phyloP scores from a whole-genome alignment of 169 alveolate species.

The Plasmodium inui region DNA sequence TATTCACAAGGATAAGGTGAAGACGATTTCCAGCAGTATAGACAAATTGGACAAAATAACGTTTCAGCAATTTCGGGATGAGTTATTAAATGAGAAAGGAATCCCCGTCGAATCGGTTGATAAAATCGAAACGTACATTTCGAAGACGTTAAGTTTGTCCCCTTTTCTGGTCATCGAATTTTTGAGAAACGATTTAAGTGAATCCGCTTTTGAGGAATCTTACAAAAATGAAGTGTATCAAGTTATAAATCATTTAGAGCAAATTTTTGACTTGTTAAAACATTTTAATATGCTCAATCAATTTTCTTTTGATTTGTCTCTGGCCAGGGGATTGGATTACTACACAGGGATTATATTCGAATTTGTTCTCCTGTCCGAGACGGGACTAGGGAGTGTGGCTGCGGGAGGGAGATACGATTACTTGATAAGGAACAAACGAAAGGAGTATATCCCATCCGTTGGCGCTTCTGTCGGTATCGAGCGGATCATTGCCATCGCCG shows the following conservation, averaged over 20 bases:
- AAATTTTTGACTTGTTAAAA: constrained; percentile 76
- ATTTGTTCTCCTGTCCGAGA: constrained; percentile 90
- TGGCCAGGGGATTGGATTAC: constrained; percentile 98
- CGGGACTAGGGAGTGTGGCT: constrained; percentile 95
- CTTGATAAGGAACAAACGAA: constrained; percentile 93
- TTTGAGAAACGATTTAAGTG: constrained; percentile 81
- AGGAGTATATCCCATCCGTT: constrained; percentile 94
- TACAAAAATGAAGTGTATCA: constrained; percentile 71
- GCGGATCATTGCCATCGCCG: constrained; percentile 90
- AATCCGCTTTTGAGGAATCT: constrained; percentile 53
- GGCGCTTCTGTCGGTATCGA: constrained; percentile 97
- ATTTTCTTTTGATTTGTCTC: constrained; percentile 91
- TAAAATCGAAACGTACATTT: constrained; percentile 87
- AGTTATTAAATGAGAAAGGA: constrained; percentile 93
- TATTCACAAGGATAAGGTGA: constrained; percentile 89
- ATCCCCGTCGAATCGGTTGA: constrained; percentile 87
- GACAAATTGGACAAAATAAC: constrained; percentile 97
- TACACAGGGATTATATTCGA: constrained; percentile 97
- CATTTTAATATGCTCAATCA: constrained; percentile 75
- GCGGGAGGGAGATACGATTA: constrained; percentile 98
- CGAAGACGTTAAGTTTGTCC: constrained; percentile 87
- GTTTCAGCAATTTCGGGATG: constrained; percentile 93
- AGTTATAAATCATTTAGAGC: constrained; percentile 71
- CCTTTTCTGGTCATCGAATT: constrained; percentile 80
- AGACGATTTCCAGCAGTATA: constrained; percentile 94